phyloP scores from a whole-genome alignment of 129 eudicot genomes.

The Centaurea solstitialis region DNA sequence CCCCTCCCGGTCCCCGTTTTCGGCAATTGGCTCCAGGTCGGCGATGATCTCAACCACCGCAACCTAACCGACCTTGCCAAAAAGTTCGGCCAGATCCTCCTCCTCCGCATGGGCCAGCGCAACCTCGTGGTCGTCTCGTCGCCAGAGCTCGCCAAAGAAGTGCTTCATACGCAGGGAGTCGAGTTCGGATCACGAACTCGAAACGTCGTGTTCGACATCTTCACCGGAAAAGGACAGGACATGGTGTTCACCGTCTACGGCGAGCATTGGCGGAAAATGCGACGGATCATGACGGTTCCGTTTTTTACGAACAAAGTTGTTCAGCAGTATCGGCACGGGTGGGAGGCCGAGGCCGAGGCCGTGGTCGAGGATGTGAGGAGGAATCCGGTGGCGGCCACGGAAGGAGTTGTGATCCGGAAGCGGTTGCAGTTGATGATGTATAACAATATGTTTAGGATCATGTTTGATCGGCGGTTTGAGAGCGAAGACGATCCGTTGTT shows the following conservation, averaged over 20 bases:
- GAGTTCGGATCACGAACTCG: constrained; percentile 91
- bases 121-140: constrained; percentile 66
- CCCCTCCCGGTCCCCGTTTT: constrained; percentile 82
- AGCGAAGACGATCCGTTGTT: constrained; percentile 77
- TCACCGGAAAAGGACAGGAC: constrained; percentile 91
- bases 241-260: constrained; percentile 91
- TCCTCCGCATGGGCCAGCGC: constrained; percentile 75
- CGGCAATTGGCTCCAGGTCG: constrained; percentile 95
- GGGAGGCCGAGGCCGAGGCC: constrained; percentile 78
- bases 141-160: constrained; percentile 67
- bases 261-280: constrained; percentile 96
- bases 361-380: constrained; percentile 84
- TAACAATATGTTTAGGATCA: constrained; percentile 79
- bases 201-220: constrained; percentile 89
- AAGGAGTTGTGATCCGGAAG: constrained; percentile 67
- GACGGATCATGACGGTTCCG: constrained; percentile 92
- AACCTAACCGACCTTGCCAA: constrained; percentile 63
- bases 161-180: constrained; percentile 79
- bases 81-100: constrained; percentile 57
- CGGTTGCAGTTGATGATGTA: constrained; percentile 89
- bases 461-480: constrained; percentile 81
- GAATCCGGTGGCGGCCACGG: constrained; percentile 54
- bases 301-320: constrained; percentile 90
- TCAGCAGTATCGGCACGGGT: constrained; percentile 67
- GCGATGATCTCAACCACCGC: constrained; percentile 83